These are phyloP conservation scores for Atkinsonella texensis DNA, from an alignment of 2,329 filamentous ascomycete genomes.

Conservation along the genomic window DNA sequence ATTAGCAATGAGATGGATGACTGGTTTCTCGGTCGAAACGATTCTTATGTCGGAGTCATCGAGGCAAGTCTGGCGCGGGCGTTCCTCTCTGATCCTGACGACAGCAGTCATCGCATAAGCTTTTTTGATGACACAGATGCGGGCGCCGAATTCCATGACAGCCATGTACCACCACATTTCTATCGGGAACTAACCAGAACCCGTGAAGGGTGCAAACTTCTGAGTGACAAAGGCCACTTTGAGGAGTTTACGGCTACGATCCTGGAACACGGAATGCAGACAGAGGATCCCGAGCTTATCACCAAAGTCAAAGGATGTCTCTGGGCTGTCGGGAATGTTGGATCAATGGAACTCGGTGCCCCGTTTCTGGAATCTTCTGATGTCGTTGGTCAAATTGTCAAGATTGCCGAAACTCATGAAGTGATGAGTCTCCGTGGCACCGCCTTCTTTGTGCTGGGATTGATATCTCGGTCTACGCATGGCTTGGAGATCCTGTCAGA, in stretches of 20 bases:
- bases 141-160: conserved; percentile 47
- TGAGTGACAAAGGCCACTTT: conserved; percentile 91
- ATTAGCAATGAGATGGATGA: conserved; percentile 99
- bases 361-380: conserved; percentile 86
- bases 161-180: conserved; percentile 85
- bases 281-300: conserved; percentile 72
- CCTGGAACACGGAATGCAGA: conserved; percentile 72
- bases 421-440: conserved; percentile 91
- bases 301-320: conserved; percentile 93
- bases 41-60: conserved; percentile 87
- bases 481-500: conserved; percentile 85
- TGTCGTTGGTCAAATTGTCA: conserved; percentile 75
- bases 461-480: conserved; percentile 85
- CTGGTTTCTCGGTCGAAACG: conserved; percentile 95
- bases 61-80: conserved; percentile 90
- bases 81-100: conserved; percentile 55
- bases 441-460: conserved; percentile 86
- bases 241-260: conserved; percentile 86
- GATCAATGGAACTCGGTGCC: conserved; percentile 93
- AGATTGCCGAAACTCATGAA: conserved; percentile 76
- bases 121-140: conserved; percentile 46
- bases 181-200: conserved; percentile 92
- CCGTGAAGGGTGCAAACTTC: conserved; percentile 76
- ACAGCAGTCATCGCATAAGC: conserved; percentile 43
- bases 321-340: conserved; percentile 96